These are phyloP conservation scores for Antrodiella citrinella DNA, from an alignment of 768 basidiomycete genomes.

Conservation along the genomic window DNA sequence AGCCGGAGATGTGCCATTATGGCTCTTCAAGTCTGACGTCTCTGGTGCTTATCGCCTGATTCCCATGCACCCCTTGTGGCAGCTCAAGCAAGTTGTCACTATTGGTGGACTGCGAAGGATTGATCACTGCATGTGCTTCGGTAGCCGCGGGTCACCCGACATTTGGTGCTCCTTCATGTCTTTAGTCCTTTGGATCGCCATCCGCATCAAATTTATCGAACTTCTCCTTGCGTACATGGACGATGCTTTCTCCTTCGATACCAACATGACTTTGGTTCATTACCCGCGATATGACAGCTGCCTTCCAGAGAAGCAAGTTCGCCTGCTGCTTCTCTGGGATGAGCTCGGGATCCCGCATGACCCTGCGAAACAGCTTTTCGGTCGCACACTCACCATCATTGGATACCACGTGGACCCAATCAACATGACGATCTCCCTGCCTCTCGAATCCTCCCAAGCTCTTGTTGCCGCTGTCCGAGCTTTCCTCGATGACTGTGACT, in stretches of 20 bases:
- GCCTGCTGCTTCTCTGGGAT: constrained; percentile 33
- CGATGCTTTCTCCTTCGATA: constrained; percentile 23
- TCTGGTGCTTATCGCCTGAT: constrained; percentile 17
- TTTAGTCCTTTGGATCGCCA: constrained; percentile 33
- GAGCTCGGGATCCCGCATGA: constrained; percentile 31
- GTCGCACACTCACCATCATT: constrained; percentile 25
- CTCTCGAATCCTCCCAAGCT: neutral
- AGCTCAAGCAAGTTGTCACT: constrained; percentile 27
- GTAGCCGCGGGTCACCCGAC: constrained; percentile 18
- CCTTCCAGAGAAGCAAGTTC: constrained; percentile 25
- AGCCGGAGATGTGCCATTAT: neutral
- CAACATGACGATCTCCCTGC: constrained; percentile 22
- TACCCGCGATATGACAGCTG: constrained; percentile 24
- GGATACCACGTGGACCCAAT: constrained; percentile 31
- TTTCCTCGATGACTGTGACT: constrained; percentile 4
- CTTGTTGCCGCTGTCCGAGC: constrained; percentile 4
- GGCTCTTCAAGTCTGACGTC: constrained; percentile 18
- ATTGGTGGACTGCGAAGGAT: constrained; percentile 22
- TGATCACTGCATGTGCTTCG: constrained; percentile 28
- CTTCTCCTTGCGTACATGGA: constrained; percentile 26
- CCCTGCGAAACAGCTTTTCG: constrained; percentile 30
- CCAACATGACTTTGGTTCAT: constrained; percentile 10
- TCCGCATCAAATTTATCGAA: constrained; percentile 9
- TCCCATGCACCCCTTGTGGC: constrained; percentile 22
- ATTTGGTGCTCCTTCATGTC: constrained; percentile 21